Evolutionary conservation across 2,329 filamentous ascomycete species (phyloP).

Genomic region (Pseudogymnoascus destructans): DNA sequence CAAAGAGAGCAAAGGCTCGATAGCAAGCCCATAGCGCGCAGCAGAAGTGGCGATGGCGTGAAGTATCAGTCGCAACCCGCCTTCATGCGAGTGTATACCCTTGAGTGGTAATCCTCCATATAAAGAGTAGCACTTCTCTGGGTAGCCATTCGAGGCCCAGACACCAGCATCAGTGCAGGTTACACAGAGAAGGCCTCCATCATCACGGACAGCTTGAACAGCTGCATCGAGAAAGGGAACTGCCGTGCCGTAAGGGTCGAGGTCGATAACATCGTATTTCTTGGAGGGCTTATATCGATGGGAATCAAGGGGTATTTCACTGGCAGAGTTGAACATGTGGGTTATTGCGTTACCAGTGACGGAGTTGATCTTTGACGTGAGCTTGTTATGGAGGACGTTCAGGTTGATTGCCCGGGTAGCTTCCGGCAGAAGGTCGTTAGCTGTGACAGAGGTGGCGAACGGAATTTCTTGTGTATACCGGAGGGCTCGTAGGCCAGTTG

Average conservation of each 20-base stretch:
- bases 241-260: conserved; percentile 92
- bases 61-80: conserved; percentile 72
- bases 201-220: conserved; percentile 66
- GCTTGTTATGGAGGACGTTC: conserved; percentile 73
- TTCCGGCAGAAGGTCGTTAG: conserved; percentile 73
- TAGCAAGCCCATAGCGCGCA: conserved; percentile 71
- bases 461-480: conserved; percentile 88
- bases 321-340: conserved; percentile 75
- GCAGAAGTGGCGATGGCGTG: conserved; percentile 70
- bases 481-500: conserved; percentile 79
- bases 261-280: conserved; percentile 85
- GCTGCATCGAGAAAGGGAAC: conserved; percentile 86
- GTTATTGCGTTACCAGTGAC: conserved; percentile 72
- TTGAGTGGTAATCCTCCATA: conserved; percentile 86
- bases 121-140: conserved; percentile 85
- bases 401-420: conserved; percentile 70
- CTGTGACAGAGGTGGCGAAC: conserved; percentile 66
- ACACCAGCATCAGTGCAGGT: conserved; percentile 95
- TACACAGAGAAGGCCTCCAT: conserved; percentile 83
- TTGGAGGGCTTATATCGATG: conserved; percentile 32
- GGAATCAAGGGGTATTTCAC: conserved; percentile 30
- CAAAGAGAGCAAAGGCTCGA: conserved; percentile 82
- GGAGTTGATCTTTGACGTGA: conserved; percentile 57
- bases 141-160: conserved; percentile 86
- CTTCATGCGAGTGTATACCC: conserved; percentile 77